A percentile compares a stretch with the other conserved stretches of the same genome.
Conservation (phyloP, 768 basidiomycete species). For the Russula compacta region DNA sequence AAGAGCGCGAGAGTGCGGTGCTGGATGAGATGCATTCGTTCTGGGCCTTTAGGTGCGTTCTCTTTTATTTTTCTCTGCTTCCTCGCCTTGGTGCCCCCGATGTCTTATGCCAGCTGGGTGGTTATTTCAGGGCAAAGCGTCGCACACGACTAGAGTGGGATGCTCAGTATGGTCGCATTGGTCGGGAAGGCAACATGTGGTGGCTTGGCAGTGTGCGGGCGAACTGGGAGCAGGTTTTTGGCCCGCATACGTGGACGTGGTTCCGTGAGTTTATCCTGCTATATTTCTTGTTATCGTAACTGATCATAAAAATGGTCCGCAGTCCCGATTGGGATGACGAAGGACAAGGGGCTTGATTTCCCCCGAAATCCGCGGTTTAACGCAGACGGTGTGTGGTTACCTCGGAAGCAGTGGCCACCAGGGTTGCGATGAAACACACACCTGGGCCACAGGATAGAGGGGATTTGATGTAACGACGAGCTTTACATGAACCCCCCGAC, state of each 20-base stretch:
- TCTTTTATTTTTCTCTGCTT: background rate
- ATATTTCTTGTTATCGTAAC: background rate
- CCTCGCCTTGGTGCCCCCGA: background rate
- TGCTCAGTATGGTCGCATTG: constrained; percentile 69
- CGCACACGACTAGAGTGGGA: constrained; percentile 49
- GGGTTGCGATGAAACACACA: constrained; percentile 39
- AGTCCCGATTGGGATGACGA: constrained; percentile 45
- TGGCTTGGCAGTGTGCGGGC: constrained; percentile 53
- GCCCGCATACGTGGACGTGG: constrained; percentile 58
- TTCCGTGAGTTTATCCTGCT: constrained; percentile 49
- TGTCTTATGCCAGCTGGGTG: background rate
- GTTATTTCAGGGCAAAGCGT: constrained; percentile 39
- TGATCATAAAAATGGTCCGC: background rate
- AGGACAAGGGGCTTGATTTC: constrained; percentile 53
- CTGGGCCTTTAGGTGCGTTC: constrained; percentile 46
- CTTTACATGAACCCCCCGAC: background rate
- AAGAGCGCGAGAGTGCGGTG: constrained; percentile 49
- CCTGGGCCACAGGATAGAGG: background rate
- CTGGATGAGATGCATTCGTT: constrained; percentile 45
- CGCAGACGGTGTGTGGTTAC: constrained; percentile 52
- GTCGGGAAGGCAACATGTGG: constrained; percentile 80
- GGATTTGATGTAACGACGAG: background rate
- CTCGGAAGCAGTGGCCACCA: constrained; percentile 61
- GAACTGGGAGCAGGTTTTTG: constrained; percentile 84
- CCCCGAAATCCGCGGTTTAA: constrained; percentile 69